Conservation (phyloP, 371 early-diverging fungal species). For the Mortierella sp. region DNA sequence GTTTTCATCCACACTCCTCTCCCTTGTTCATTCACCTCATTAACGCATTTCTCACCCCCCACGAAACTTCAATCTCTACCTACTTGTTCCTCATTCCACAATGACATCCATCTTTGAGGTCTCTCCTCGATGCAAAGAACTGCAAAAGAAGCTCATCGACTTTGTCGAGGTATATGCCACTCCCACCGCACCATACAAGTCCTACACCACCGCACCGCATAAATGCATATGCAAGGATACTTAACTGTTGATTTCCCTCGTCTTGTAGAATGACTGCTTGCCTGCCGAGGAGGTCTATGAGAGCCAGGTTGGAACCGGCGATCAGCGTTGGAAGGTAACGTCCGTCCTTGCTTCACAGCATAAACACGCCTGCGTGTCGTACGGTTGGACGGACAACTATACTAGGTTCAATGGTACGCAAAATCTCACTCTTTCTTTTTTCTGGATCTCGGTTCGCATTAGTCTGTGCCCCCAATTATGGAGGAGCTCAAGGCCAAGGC, state of each 20-base stretch:
- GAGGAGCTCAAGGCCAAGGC: conserved; percentile 92
- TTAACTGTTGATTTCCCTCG: background rate
- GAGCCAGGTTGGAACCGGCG: conserved; percentile 79
- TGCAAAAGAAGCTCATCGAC: conserved; percentile 74
- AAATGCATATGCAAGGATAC: background rate
- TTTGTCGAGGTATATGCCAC: conserved; percentile 78
- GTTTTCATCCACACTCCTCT: conserved; percentile 1
- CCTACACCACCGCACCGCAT: background rate
- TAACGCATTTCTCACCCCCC: background rate
- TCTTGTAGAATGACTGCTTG: conserved; percentile 88
- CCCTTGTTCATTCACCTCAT: background rate
- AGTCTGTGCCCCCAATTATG: conserved; percentile 83
- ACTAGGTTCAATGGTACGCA: background rate
- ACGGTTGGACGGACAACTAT: background rate
- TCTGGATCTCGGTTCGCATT: conserved; percentile 1
- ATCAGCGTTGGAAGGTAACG: conserved; percentile 84
- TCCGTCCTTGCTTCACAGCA: background rate
- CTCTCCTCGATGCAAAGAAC: conserved; percentile 75
- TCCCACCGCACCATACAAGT: background rate
- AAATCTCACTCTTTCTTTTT: background rate
- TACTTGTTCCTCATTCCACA: background rate
- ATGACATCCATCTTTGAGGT: conserved; percentile 57
- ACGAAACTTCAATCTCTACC: background rate
- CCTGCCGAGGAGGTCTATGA: conserved; percentile 88
- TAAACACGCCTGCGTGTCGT: background rate